Evolutionary conservation across 306 rosid species (phyloP), one percentile per base, ranked within the genome.

Genomic region (Prunus mira): DNA sequence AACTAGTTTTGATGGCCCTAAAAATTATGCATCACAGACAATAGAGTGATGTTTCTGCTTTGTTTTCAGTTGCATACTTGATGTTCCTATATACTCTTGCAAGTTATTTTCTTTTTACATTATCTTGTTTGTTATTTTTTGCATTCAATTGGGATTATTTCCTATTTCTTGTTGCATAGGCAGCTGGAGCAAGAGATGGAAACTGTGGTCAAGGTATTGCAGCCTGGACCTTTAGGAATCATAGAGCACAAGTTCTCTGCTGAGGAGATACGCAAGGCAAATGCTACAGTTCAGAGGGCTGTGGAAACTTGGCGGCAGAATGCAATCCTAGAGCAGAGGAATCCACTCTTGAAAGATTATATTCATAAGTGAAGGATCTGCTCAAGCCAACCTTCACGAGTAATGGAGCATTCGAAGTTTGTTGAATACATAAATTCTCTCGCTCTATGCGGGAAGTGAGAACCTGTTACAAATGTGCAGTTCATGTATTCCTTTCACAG

Each of bases 171-270:
- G 50, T 76, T 57, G 34, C 24, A 32, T 82, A 94, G 98, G 77
- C 86, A 88, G 76, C 77, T 90, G 77, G 98, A 95, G 78, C 92
- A 83, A 79, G 98, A 95, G 81, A 81, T 92, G 85, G 98, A 92
- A 81, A 90, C 93, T 76, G 98, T 92, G 76, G 63, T 90, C 30
- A 88, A 88, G 78, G 97, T 90, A 64, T 61, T 95, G 88, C 97
- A 95, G 84, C 99, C 97, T 62, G 97, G 99, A 82, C 97, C 98
- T 20, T 71, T 96, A 76, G 99, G 99, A 74, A 88, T 92, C 78
- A 69, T 82, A 55, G 96, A 93, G 65, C 98, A 96, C 83, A 91
- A 91, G 78, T 93, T 91, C 82, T 91, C 98, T 66, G 88, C 87
- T 27, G 90, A 86, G 4, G 98, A 91, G 84, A 89, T 91, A 58